Percentiles rank a stretch among this genome's conserved stretches.
phyloP scores from a whole-genome alignment of 2,329 filamentous ascomycete species.

The Shiraia sp. region DNA sequence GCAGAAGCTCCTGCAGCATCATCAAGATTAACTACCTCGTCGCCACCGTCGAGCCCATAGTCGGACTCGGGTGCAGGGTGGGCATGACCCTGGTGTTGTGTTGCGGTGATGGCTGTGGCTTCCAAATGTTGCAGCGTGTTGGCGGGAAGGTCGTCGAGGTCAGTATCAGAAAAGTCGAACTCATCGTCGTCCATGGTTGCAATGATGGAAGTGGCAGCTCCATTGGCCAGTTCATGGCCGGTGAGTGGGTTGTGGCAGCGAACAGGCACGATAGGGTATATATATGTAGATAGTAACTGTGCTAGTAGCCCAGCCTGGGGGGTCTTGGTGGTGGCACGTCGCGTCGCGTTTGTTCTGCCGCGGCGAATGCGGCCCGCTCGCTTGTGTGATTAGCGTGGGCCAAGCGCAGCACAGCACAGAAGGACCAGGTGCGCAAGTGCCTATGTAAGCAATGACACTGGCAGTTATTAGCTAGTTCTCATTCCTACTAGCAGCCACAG shows the following conservation, averaged over 20 bases:
- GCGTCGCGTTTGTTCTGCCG: slow-evolving; percentile 13
- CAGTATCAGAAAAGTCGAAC: slow-evolving; percentile 51
- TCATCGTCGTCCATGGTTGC: slow-evolving; percentile 48
- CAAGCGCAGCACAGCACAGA: too few species aligned
- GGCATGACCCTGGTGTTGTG: slow-evolving; percentile 20
- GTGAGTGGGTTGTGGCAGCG: neutral
- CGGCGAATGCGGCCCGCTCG: neutral
- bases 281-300: too few species aligned
- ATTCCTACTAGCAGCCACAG: too few species aligned
- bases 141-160: slow-evolving; percentile 50
- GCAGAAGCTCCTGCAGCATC: slow-evolving; percentile 23
- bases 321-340: too few species aligned
- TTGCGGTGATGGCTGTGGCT: slow-evolving; percentile 48
- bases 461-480: too few species aligned
- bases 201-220: slow-evolving; percentile 1
- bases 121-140: slow-evolving; percentile 52
- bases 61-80: slow-evolving; percentile 29
- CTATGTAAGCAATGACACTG: too few species aligned
- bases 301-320: too few species aligned
- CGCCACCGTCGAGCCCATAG: slow-evolving; percentile 52
- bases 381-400: too few species aligned
- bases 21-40: slow-evolving; percentile 50
- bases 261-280: too few species aligned
- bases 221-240: slow-evolving; percentile 4
- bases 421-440: too few species aligned